Evolutionary conservation across 2,329 filamentous ascomycete genomes (phyloP), one percentile per base, ranked within the genome.

Genomic region (Fusarium torulosum): DNA sequence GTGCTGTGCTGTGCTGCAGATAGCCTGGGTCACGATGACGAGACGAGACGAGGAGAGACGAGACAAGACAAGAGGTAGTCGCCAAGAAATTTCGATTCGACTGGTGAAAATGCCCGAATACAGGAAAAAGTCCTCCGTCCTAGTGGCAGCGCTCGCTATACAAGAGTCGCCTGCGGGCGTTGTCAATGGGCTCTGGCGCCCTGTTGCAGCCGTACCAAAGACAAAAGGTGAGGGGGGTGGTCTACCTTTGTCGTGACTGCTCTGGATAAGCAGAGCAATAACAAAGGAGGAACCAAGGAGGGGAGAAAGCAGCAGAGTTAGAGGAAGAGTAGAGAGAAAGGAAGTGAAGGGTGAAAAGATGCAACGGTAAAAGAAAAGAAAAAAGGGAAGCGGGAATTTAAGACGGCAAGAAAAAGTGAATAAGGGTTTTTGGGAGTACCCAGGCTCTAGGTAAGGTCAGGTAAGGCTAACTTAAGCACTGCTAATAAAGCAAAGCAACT

Each of bases 341-440:
- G 19, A 27, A 50, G 53, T 59, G 59, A 53, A 51, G 53, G 38
- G 49, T 59, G 60, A 64, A 60, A 67, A 47, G 54, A 73, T 42
- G 44, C 31, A 63, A 38, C 29, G 50, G 58, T 70, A 29, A 13
- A 29, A 49, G 25, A 25, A 46, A 27, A 47, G 42, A 61, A 59
- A 69, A 70, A 59, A 63, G 53, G 50, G 64, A 62, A 70, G 72
- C 71, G 72, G 70, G 66, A 74, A 74, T 72, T 74, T 74, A 71
- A 69, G 68, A 63, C 53, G 59, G 46, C 47, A 59, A 66, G 63
- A 54, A 68, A 70, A 61, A 66, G 62, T 65, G 66, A 69, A 56
- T 70, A 69, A 74, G 72, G 72, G 72, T 67, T 74, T 71, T 65
- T 70, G 49, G 15, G 14, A 17, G 33, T 35, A 35, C 33, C 33